Conservation (phyloP, 2,329 filamentous ascomycete genomes). For the Claviceps sorghi region DNA sequence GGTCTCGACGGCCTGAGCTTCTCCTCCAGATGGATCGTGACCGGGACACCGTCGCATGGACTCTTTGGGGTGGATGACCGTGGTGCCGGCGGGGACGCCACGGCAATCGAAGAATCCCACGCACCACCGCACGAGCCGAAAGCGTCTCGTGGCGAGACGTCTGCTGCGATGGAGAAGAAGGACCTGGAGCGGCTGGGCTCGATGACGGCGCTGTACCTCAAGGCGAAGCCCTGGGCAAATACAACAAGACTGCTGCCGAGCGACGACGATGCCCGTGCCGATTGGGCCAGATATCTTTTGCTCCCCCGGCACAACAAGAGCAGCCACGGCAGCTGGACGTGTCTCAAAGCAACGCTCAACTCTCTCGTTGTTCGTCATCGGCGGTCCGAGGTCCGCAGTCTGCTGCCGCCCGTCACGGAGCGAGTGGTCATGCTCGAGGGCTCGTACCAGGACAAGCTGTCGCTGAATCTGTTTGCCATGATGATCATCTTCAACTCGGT, state of each 20-base stretch:
- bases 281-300: slow-evolving; percentile 63
- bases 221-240: slow-evolving; percentile 66
- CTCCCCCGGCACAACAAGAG: slow-evolving; percentile 36
- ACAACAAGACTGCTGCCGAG: slow-evolving; percentile 21
- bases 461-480: slow-evolving; percentile 72
- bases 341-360: slow-evolving; percentile 56
- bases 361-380: slow-evolving; percentile 70
- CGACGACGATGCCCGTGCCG: slow-evolving; percentile 41
- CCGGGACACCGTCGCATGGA: slow-evolving; percentile 75
- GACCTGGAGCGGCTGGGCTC: slow-evolving; percentile 53
- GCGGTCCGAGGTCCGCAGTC: slow-evolving; percentile 52
- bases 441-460: slow-evolving; percentile 71
- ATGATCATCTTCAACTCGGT: slow-evolving; percentile 76
- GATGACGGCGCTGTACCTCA: slow-evolving; percentile 56
- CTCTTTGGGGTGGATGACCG: slow-evolving; percentile 52
- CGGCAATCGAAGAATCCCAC: too few species aligned
- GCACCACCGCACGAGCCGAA: too few species aligned
- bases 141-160: too few species aligned
- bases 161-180: slow-evolving; percentile 35
- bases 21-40: slow-evolving; percentile 75
- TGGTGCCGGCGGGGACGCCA: too few species aligned
- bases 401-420: slow-evolving; percentile 59
- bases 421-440: slow-evolving; percentile 61
- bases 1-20: slow-evolving; percentile 41
- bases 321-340: slow-evolving; percentile 42